Conservation (phyloP, 164 flowering plant genomes). For the Nelumbo lutea region DNA sequence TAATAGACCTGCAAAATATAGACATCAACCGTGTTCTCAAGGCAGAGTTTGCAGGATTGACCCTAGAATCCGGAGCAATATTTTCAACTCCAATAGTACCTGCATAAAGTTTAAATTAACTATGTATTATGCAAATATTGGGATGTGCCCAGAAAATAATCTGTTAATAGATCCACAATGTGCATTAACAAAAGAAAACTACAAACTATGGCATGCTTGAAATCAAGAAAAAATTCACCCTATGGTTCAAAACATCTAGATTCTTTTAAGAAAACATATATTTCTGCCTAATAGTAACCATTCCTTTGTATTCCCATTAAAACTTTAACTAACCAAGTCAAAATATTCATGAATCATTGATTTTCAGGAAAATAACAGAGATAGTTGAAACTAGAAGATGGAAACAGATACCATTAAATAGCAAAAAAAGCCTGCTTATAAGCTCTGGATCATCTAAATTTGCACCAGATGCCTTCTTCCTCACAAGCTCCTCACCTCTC, state of each 20-base stretch:
- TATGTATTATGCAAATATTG: not conserved
- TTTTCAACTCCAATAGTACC: conserved; percentile 56
- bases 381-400: not conserved
- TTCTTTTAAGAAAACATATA: too few species aligned
- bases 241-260: too few species aligned
- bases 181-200: too few species aligned
- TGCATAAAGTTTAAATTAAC: conserved; percentile 26
- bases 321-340: not conserved
- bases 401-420: conserved; percentile 66
- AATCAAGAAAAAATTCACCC: too few species aligned
- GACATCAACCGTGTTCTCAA: conserved; percentile 67
- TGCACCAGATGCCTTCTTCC: conserved; percentile 63
- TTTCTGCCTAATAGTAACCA: too few species aligned
- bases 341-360: not conserved
- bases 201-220: too few species aligned
- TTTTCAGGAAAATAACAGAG: not conserved
- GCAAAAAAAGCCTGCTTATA: conserved; percentile 55
- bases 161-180: too few species aligned
- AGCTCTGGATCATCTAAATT: conserved; percentile 70
- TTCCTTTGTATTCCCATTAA: not conserved
- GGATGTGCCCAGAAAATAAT: too few species aligned
- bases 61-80: conserved; percentile 49
- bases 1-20: conserved; percentile 72
- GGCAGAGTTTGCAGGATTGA: conserved; percentile 54
- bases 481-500: conserved; percentile 88